Evolutionary conservation across 1,139 yeast genomes (phyloP), one percentile per base, ranked within the genome.

Genomic region (Taphrina pruni): DNA sequence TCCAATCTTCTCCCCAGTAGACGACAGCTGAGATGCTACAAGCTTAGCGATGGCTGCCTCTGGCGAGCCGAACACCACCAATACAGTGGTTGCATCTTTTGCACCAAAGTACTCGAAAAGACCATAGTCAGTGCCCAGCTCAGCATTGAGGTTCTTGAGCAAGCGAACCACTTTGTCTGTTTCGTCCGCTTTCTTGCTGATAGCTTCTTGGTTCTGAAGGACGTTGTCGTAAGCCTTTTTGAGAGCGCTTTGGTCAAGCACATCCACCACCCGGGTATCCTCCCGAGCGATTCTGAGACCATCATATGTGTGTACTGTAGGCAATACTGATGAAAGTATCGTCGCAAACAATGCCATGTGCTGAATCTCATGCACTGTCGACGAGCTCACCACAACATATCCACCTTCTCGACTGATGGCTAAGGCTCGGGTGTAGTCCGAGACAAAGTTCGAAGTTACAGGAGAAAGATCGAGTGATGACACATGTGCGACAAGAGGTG

Each of bases 21-120:
- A 73, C 6, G 81, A 73, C 36, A 82, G 77, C 45, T 78, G 78
- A 46, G 76, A 73, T 66, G 87, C 80, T 46, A 85, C 81, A 58
- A 81, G 79, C 56, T 84, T 75, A 55, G 90, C 83, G 72, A 86
- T 80, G 62, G 85, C 82, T 20, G 88, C 79, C 76, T 88, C 94
- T 60, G 85, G 80, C 26, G 95, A 83, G 39, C 97, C 97, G 75
- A 88, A 87, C 51, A 87, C 83, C 41, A 92, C 94, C 77, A 90
- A 86, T 17, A 93, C 90, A 43, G 88, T 85, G 60, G 85, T 85
- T 8, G 97, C 88, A 70, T 81, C 78, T 11, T 79, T 77, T 70
- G 82, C 80, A 69, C 97, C 97, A 71, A 78, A 78, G 78, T 88
- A 90, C 78, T 90, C 90, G 75, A 92, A 89, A 43, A 89, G 86